These are phyloP conservation scores for Speleostelium caveatum DNA, from an alignment of 78 protist genomes.

Conservation along the genomic window DNA sequence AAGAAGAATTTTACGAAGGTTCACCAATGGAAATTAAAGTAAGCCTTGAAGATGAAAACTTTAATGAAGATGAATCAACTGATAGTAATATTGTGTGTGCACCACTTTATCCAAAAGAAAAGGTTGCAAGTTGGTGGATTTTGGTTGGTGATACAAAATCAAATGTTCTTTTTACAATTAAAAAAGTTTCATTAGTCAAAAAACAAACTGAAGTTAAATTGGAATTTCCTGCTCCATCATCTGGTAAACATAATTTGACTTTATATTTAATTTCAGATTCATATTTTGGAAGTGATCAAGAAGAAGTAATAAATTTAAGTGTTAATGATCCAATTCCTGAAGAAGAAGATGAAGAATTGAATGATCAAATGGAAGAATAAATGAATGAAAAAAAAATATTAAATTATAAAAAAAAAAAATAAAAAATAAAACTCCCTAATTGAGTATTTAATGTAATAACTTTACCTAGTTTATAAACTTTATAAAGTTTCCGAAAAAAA, in stretches of 20 bases:
- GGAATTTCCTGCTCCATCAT: slow-evolving; percentile 90
- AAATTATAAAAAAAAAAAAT: too few species aligned
- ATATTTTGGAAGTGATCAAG: slow-evolving; percentile 95
- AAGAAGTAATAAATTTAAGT: slow-evolving; percentile 77
- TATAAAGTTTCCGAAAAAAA: too few species aligned
- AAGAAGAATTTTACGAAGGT: slow-evolving; percentile 54
- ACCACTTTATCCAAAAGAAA: slow-evolving; percentile 86
- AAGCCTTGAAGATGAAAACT: slow-evolving; percentile 39
- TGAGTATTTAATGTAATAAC: too few species aligned
- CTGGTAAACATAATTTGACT: slow-evolving; percentile 82
- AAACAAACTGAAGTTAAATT: slow-evolving; percentile 74
- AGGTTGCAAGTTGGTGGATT: slow-evolving; percentile 86
- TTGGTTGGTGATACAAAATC: slow-evolving; percentile 69
- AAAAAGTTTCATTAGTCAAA: slow-evolving; percentile 61
- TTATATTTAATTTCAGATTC: slow-evolving; percentile 95
- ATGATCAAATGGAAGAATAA: slow-evolving; percentile 37
- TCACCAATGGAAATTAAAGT: slow-evolving; percentile 74
- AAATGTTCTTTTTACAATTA: slow-evolving; percentile 81
- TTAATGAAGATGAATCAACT: background rate
- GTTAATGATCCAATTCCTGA: slow-evolving; percentile 49
- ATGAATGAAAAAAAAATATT: too few species aligned
- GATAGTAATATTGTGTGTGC: slow-evolving; percentile 75
- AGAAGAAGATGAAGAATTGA: slow-evolving; percentile 36
- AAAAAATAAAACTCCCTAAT: too few species aligned
- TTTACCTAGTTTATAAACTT: too few species aligned